A percentile compares a stretch with the other conserved stretches of the same genome.
phyloP scores from a whole-genome alignment of 2,329 filamentous ascomycete species.

The Leptographium procerum region DNA sequence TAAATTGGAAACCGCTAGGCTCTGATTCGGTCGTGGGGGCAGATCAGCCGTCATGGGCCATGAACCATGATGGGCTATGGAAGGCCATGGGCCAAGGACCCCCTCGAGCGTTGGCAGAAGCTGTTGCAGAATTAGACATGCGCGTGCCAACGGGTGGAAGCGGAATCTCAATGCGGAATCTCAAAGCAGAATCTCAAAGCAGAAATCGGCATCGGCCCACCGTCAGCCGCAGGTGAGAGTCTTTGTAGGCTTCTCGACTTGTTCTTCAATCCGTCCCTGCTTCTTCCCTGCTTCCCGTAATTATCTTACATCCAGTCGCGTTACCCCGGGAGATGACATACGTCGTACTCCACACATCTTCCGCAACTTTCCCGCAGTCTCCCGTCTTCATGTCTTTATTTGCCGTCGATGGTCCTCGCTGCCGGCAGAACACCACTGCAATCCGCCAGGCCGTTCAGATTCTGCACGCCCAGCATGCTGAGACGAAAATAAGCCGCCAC shows the following conservation, averaged over 20 bases:
- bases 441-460: slow-evolving; percentile 35
- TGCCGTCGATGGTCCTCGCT: neutral
- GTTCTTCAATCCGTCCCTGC: neutral
- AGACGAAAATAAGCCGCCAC: slow-evolving; percentile 41
- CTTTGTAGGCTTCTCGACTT: neutral
- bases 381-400: too few species aligned
- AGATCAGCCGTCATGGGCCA: neutral
- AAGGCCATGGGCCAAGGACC: too few species aligned
- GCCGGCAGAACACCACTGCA: neutral
- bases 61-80: too few species aligned
- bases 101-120: neutral
- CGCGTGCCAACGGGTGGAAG: neutral
- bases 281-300: neutral
- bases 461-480: slow-evolving; percentile 42
- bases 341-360: neutral
- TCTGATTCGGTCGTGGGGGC: neutral
- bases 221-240: slow-evolving; percentile 2
- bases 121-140: neutral
- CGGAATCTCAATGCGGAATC: neutral
- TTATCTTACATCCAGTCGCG: too few species aligned
- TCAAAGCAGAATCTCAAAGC: neutral
- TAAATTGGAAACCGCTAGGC: neutral
- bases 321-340: too few species aligned
- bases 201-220: neutral
- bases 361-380: neutral